Base-by-base conservation (phyloP, 2,329 filamentous ascomycete genomes). In the Sporothrix dimorphospora region DNA sequence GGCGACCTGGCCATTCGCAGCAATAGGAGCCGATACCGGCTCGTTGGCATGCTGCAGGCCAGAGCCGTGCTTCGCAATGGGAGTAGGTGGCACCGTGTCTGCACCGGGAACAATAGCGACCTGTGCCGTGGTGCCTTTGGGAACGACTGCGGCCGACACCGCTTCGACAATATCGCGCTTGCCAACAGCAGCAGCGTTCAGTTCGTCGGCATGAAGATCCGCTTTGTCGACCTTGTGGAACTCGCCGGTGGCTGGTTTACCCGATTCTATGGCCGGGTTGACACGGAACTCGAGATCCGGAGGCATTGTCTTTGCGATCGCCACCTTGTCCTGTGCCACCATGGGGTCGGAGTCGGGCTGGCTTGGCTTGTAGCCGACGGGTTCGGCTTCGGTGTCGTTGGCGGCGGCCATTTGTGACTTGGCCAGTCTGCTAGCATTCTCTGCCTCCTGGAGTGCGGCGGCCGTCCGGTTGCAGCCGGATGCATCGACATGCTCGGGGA, bases 401-500 rank as follows among this genome's bases (percentile, higher is more conserved):
- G 78, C 77, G 1, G 78, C 78, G 12, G 79, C 76, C 1, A 79
- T 79, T 27, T 82, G 81, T 4, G 79, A 75, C 76, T 82, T 79
- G 0, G 81, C 81, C 40, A 80, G 78, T 19, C 76, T 69, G 69
- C 80, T 84, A 68, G 72, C 73, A 38, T 65, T 72, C 19, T 80
- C 76, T 27, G 74, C 74, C 65, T 78, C 74, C 6, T 75, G 72
- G 24, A 78, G 55, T 4, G 76, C 76, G 12, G 80, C 79, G 0
- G 84, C 85, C 0, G 87, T 86, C 72, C 82, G 84, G 77, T 92
- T 91, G 80, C 94, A 97, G 5, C 94, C 94, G 34, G 91, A 92
- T 11, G 91, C 90, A 81, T 97, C 93, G 14, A 98, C 82, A 51
- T 84, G 84, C 75, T 92, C 87, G 0, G 94, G 94, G 84, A 95